Conservation (phyloP, 2,329 filamentous ascomycete species). For the Colletotrichum sp. region DNA sequence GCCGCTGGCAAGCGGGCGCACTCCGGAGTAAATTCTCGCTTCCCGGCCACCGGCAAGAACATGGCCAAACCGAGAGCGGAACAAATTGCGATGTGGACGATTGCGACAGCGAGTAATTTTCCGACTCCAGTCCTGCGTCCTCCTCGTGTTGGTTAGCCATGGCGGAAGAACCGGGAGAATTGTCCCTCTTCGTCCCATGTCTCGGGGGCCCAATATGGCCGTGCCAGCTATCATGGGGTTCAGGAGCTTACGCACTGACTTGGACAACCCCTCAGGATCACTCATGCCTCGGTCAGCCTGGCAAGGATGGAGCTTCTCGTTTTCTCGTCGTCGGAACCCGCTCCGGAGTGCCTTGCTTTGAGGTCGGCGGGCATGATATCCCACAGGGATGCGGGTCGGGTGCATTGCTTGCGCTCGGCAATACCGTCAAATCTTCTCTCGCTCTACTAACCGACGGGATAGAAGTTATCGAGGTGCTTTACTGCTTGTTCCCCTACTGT, state of each 20-base stretch:
- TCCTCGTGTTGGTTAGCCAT: not conserved
- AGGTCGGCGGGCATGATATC: not conserved
- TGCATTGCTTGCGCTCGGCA: not conserved
- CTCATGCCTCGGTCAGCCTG: not conserved
- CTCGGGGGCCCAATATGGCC: not conserved
- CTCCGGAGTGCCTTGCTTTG: not conserved
- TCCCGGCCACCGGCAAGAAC: not conserved
- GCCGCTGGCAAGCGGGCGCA: not conserved
- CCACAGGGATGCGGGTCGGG: fast-evolving
- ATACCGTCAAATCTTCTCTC: not conserved
- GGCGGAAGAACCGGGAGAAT: not conserved
- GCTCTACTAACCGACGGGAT: fast-evolving
- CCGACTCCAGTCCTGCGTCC: fast-evolving
- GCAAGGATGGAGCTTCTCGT: not conserved
- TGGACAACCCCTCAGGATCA: not conserved
- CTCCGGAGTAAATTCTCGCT: not conserved
- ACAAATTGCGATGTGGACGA: not conserved
- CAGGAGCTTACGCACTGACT: not conserved
- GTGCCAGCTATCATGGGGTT: not conserved
- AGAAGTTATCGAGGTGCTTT: too few species aligned
- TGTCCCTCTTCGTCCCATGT: not conserved
- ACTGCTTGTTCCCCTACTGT: fast-evolving
- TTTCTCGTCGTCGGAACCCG: not conserved
- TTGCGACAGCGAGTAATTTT: not conserved
- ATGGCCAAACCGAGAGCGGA: not conserved